Percentiles rank a stretch among this genome's conserved stretches.
Evolutionary conservation across 805 yeast species (phyloP).

Genomic region (Komagataella mondaviorum): DNA sequence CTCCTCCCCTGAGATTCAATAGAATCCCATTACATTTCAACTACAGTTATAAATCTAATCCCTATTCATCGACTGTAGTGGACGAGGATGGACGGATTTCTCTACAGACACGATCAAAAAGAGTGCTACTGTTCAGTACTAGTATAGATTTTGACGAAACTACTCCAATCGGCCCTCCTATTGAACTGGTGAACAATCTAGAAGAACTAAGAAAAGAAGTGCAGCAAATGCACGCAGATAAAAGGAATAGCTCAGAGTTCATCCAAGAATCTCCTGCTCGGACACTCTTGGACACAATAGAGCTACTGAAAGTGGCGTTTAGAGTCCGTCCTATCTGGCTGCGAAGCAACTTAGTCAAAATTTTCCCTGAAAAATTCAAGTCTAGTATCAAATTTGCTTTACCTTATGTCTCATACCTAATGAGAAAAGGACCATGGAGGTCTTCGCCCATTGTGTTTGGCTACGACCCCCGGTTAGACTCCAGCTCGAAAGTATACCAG

Average conservation of each 20-base stretch:
- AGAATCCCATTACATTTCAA: conserved; percentile 63
- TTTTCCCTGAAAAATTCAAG: conserved; percentile 32
- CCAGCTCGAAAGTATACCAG: conserved; percentile 51
- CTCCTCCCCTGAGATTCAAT: conserved; percentile 83
- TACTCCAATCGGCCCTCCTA: conserved; percentile 37
- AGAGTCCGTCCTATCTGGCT: conserved; percentile 75
- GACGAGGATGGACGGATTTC: conserved; percentile 41
- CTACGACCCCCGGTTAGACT: conserved; percentile 53
- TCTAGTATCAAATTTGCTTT: conserved; percentile 55
- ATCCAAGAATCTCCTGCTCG: conserved; percentile 13
- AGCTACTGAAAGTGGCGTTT: conserved; percentile 35
- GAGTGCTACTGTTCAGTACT: conserved; percentile 37
- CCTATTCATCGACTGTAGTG: conserved; percentile 29
- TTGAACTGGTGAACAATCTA: conserved; percentile 32
- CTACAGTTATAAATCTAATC: conserved; percentile 68
- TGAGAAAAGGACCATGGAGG: conserved; percentile 91
- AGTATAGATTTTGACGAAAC: conserved; percentile 34
- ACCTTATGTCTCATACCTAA: conserved; percentile 74
- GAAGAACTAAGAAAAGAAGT: conserved; percentile 18
- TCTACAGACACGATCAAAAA: conserved; percentile 29
- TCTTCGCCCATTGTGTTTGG: conserved; percentile 74
- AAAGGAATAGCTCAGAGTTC: conserved; percentile 14
- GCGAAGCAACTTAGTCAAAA: conserved; percentile 51
- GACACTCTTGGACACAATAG: conserved; percentile 28
- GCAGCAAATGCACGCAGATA: conserved; percentile 9